Evolutionary conservation across 2,329 filamentous ascomycete genomes (phyloP), one percentile per base, ranked within the genome.

Genomic region (Colletotrichum tropicicola): DNA sequence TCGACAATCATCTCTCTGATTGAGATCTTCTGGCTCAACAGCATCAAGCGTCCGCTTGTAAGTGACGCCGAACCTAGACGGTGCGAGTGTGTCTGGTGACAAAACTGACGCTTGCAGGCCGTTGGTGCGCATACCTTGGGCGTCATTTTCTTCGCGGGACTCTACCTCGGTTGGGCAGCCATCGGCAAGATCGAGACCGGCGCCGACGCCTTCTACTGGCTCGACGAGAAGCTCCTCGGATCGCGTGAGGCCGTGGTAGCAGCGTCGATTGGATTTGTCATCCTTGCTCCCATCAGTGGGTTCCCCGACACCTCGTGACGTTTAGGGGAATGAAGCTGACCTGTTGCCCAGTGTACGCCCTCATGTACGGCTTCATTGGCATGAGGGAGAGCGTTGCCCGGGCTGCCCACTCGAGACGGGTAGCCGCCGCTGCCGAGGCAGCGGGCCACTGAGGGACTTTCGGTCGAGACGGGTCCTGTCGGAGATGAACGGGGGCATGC

Each of bases 11-110:
- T 85, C 65, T 83, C 81, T 67, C 66, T 79, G 8, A 59, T 81
- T 30, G 85, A 87, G 74, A 78, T 82, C 0, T 60, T 83, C 32
- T 75, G 79, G 60, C 76, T 87, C 74, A 87, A 87, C 73, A 86
- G 83, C 70, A 84, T 86, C 75, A 83, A 82, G 69, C 80, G 82
- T 54, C 83, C 80, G 54, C 78, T 77, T 49, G 84, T 86, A 71
- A 71, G 81, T 73, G 23, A 15, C 12, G 5, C 23, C n/a, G n/a
- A n/a, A 28, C 5, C 25, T 51, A 2, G 2, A 3, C 1, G 15
- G 8, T 2, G 5, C 12, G 32, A 17, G 58, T 12, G 27, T 27
- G 27, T 28, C 5, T 51, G 48, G 72, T 70, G 9, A 73, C 65
- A 3, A 30, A 49, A 54, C 23, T 62, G 23, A 44, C 25, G 37